Percentiles rank a stretch among this genome's conserved stretches.
Evolutionary conservation across 768 basidiomycete species (phyloP).

Genomic region (Pleurotus tuoliensis): DNA sequence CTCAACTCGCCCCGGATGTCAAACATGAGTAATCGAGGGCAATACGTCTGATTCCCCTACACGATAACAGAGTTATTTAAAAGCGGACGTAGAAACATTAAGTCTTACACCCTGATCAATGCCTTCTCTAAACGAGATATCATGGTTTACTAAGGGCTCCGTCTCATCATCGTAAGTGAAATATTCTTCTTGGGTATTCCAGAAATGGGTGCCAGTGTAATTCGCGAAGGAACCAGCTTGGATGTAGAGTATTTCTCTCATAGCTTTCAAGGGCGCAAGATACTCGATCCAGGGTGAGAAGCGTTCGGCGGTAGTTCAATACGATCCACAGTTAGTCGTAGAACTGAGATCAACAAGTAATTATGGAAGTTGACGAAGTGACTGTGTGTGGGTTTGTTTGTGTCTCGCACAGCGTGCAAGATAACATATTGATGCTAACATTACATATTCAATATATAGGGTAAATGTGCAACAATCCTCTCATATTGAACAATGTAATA

Average conservation of each 20-base stretch:
- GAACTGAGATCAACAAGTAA: too few relatives aligned
- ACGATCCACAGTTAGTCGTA: too few relatives aligned
- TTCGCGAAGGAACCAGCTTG: constrained; percentile 70
- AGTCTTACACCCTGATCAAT: constrained; percentile 43
- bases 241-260: constrained; percentile 79
- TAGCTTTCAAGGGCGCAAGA: constrained; percentile 18
- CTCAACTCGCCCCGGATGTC: constrained; percentile 56
- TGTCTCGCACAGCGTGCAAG: too few relatives aligned
- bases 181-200: constrained; percentile 78
- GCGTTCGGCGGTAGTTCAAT: too few relatives aligned
- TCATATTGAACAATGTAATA: too few relatives aligned
- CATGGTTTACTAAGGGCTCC: constrained; percentile 42
- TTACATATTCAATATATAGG: too few relatives aligned
- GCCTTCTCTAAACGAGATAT: constrained; percentile 67
- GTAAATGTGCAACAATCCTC: too few relatives aligned
- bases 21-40: constrained; percentile 63
- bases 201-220: constrained; percentile 72
- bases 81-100: neutral
- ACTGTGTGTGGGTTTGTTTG: too few relatives aligned
- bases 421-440: too few relatives aligned
- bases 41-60: constrained; percentile 47
- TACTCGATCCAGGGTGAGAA: too few relatives aligned
- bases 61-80: constrained; percentile 1
- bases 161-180: constrained; percentile 45
- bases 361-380: too few relatives aligned